phyloP scores from a whole-genome alignment of 192 early-diverging fungal genomes.

The Phlyctochytrium planicorne region DNA sequence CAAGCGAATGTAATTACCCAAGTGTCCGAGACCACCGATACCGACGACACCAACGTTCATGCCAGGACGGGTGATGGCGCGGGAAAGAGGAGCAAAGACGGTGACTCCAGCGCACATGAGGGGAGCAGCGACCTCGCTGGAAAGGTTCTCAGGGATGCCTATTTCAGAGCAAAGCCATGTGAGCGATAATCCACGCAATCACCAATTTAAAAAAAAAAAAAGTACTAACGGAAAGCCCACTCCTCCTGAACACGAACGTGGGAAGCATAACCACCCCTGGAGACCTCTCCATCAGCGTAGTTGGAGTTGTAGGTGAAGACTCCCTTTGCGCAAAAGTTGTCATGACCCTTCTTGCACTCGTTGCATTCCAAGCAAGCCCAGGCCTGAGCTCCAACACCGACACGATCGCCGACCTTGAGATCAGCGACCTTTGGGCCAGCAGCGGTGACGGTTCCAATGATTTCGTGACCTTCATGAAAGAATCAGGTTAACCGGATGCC shows the following conservation, averaged over 20 bases:
- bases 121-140: conserved; percentile 62
- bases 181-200: no score
- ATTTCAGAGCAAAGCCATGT: conserved; percentile 30
- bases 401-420: conserved; percentile 28
- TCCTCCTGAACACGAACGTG: background rate
- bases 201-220: no score
- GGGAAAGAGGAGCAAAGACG: conserved; percentile 69
- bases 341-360: conserved; percentile 17
- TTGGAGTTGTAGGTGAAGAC: conserved; percentile 19
- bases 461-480: no score
- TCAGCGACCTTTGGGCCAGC: conserved; percentile 27
- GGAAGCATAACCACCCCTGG: conserved; percentile 10
- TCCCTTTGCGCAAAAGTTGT: conserved; percentile 26
- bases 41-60: conserved; percentile 72
- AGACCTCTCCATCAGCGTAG: background rate
- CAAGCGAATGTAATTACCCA: no score
- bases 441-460: conserved; percentile 25
- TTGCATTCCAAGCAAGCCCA: conserved; percentile 28
- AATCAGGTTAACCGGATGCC: no score
- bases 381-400: conserved; percentile 37
- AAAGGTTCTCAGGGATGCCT: conserved; percentile 63
- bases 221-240: conserved; percentile 42
- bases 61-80: conserved; percentile 51
- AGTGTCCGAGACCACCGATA: conserved; percentile 76
- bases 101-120: conserved; percentile 81